These are phyloP conservation scores for Candolleomyces aberdarensis DNA, from an alignment of 768 basidiomycete genomes.

Conservation along the genomic window DNA sequence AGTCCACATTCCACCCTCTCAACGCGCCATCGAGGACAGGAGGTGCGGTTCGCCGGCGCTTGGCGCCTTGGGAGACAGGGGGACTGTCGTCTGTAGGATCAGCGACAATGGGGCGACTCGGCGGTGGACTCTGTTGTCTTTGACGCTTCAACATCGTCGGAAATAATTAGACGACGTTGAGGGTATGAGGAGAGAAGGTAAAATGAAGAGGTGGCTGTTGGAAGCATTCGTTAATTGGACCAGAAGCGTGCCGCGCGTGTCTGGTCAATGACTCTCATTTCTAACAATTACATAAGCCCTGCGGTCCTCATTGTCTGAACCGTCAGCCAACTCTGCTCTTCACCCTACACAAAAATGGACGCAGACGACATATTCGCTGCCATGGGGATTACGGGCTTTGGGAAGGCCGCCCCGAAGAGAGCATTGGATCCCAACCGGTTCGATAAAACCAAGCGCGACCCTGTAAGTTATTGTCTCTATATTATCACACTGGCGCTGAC, in stretches of 20 bases:
- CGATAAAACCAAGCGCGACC: slow-evolving; percentile 67
- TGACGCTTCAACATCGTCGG: slow-evolving; percentile 52
- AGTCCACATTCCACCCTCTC: slow-evolving; percentile 40
- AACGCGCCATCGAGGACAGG: slow-evolving; percentile 52
- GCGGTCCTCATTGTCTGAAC: slow-evolving; percentile 1
- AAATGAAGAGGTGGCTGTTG: slow-evolving; percentile 16
- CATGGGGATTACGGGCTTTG: slow-evolving; percentile 85
- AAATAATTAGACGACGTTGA: not conserved
- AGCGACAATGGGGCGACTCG: slow-evolving; percentile 14
- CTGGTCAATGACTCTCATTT: slow-evolving; percentile 2
- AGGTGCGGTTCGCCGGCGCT: slow-evolving; percentile 52
- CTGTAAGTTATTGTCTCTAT: slow-evolving; percentile 23
- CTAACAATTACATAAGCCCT: slow-evolving; percentile 8
- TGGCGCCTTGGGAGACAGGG: slow-evolving; percentile 31
- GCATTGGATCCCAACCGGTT: slow-evolving; percentile 74
- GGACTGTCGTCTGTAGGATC: slow-evolving; percentile 22
- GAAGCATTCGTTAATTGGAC: slow-evolving; percentile 9
- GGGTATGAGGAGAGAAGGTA: slow-evolving; percentile 1
- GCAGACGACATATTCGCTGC: slow-evolving; percentile 72
- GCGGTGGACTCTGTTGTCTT: slow-evolving; percentile 42
- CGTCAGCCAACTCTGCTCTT: not conserved
- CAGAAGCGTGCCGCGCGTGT: not conserved
- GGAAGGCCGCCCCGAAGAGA: slow-evolving; percentile 65
- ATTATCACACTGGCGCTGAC: slow-evolving; percentile 6
- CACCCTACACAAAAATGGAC: slow-evolving; percentile 23